Evolutionary conservation across 2,329 filamentous ascomycete species (phyloP).

Genomic region (Penicillium capsulatum): DNA sequence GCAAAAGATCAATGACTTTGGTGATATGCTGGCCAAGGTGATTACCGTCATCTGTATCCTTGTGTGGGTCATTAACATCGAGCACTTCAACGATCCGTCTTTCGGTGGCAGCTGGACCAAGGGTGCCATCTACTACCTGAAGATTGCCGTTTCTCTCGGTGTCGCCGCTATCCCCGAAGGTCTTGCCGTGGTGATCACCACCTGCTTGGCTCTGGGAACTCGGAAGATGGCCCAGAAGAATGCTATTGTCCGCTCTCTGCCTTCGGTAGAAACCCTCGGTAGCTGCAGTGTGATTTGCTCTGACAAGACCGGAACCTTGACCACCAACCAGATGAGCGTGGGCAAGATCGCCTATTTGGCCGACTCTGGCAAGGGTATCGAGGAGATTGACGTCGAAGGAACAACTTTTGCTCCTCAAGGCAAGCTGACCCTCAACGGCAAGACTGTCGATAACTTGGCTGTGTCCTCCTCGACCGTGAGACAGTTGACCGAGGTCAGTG

Average conservation of each 20-base stretch:
- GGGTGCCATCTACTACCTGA: constrained; percentile 98
- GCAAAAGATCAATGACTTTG: constrained; percentile 98
- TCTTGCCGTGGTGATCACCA: constrained; percentile 97
- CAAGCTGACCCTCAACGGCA: constrained; percentile 64
- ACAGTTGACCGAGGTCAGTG: constrained; percentile 67
- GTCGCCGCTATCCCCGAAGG: constrained; percentile 97
- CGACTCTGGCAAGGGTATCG: constrained; percentile 66
- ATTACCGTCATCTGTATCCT: constrained; percentile 95
- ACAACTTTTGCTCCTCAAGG: constrained; percentile 88
- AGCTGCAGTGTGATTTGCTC: constrained; percentile 99
- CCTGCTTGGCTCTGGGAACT: constrained; percentile 90
- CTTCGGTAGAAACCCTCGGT: constrained; percentile 93
- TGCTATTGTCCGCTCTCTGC: constrained; percentile 90
- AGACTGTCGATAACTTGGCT: constrained; percentile 63
- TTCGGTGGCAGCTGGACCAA: constrained; percentile 94
- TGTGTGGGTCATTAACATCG: constrained; percentile 98
- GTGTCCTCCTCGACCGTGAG: constrained; percentile 70
- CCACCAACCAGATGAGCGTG: constrained; percentile 99
- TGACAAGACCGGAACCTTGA: constrained; percentile 96
- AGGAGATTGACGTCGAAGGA: constrained; percentile 85
- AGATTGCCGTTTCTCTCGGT: constrained; percentile 97
- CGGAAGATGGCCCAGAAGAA: constrained; percentile 99
- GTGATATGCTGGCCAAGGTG: constrained; percentile 91
- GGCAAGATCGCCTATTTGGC: constrained; percentile 84
- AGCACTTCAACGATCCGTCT: constrained; percentile 90